Evolutionary conservation across 2,329 filamentous ascomycete species (phyloP).

Genomic region (Cladophialophora yegresii): DNA sequence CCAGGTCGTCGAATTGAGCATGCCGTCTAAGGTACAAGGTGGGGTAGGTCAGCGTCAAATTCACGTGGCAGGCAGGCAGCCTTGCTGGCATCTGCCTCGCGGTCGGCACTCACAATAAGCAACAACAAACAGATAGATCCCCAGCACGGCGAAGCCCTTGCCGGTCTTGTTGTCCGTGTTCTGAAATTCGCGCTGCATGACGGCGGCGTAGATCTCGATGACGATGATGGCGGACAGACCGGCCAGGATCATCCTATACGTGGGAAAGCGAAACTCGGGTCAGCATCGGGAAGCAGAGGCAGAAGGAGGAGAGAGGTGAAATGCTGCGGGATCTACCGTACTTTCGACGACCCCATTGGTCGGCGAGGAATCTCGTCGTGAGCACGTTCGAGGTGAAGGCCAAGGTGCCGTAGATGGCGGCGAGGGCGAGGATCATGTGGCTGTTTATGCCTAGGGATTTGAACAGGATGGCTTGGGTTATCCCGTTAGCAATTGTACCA

Average conservation of each 20-base stretch:
- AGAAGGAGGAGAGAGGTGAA: not conserved
- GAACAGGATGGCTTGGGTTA: slow-evolving; percentile 67
- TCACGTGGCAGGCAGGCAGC: not conserved
- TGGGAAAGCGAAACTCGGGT: not conserved
- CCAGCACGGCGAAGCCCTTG: slow-evolving; percentile 62
- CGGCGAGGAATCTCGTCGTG: slow-evolving; percentile 56
- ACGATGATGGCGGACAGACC: slow-evolving; percentile 56
- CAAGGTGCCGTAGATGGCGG: slow-evolving; percentile 86
- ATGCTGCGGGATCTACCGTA: no score
- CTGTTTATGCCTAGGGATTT: slow-evolving; percentile 59
- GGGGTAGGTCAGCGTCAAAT: not conserved
- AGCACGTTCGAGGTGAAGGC: slow-evolving; percentile 77
- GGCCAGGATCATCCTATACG: slow-evolving; percentile 57
- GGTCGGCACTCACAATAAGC: slow-evolving; percentile 51
- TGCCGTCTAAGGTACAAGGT: slow-evolving; percentile 17
- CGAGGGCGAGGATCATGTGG: slow-evolving; percentile 62
- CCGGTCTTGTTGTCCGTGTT: slow-evolving; percentile 57
- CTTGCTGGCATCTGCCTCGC: not conserved
- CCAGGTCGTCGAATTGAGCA: slow-evolving; percentile 69
- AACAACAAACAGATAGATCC: slow-evolving; percentile 61
- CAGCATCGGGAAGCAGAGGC: not conserved
- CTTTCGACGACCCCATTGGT: slow-evolving; percentile 59
- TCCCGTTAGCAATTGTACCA: slow-evolving; percentile 1
- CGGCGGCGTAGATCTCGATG: slow-evolving; percentile 61
- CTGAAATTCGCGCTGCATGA: slow-evolving; percentile 61